phyloP scores from a whole-genome alignment of 768 basidiomycete genomes.

The Tricholoma sp. region DNA sequence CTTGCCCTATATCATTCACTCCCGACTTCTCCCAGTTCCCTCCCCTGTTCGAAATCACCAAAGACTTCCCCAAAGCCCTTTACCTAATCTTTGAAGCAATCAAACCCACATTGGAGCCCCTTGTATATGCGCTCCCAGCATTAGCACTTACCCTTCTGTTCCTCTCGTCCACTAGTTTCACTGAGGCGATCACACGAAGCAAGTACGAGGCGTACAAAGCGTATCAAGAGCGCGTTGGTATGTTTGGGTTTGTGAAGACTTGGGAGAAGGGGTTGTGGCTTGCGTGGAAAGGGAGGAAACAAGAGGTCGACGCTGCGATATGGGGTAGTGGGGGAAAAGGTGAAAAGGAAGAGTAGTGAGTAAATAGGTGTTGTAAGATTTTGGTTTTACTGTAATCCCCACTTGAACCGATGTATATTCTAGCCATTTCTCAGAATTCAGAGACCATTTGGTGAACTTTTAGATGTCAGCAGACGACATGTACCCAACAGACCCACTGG shows the following conservation, averaged over 20 bases:
- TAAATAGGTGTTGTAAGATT: neutral
- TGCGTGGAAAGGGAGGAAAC: conserved; percentile 16
- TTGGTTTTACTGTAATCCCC: neutral
- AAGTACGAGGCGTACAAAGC: conserved; percentile 72
- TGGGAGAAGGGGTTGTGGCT: conserved; percentile 20
- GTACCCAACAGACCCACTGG: too few species aligned
- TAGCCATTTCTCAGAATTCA: neutral
- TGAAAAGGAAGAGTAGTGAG: conserved; percentile 14
- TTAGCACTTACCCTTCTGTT: conserved; percentile 66
- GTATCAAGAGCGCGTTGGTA: conserved; percentile 75
- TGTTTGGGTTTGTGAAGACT: conserved; percentile 56
- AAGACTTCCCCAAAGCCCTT: conserved; percentile 12
- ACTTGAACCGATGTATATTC: neutral
- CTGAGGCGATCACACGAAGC: conserved; percentile 69
- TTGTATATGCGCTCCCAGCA: conserved; percentile 44
- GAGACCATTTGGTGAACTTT: too few species aligned
- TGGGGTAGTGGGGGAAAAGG: conserved; percentile 21
- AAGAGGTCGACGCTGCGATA: conserved; percentile 17
- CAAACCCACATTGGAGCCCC: conserved; percentile 21
- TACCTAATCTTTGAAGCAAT: conserved; percentile 17
- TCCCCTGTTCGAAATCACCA: conserved; percentile 14
- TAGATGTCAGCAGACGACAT: neutral
- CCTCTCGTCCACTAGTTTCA: conserved; percentile 69
- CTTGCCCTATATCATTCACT: conserved; percentile 17
- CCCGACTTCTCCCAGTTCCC: conserved; percentile 5